Base-by-base conservation (phyloP, 306 rosid genomes). In the Cucumis melo region DNA sequence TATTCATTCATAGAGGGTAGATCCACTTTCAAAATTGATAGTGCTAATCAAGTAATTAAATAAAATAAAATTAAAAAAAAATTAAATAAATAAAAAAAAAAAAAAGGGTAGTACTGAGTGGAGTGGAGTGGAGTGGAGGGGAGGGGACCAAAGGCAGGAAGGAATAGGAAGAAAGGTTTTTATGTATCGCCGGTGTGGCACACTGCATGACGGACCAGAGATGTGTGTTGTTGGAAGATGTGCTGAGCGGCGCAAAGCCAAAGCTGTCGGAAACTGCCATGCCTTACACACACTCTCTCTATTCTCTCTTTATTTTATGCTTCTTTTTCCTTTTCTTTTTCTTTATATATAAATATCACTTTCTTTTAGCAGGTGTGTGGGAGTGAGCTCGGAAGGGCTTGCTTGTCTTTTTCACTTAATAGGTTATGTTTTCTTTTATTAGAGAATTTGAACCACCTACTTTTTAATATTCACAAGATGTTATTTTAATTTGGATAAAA, bases 201-300 rank as follows among this genome's bases (percentile, higher is more conserved):
- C 71, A 34, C 19, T 67, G 74, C 73, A 65, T 20, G 74, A 67
- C 74, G 74, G 74, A 67, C 55, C 74, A 41, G 19, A 15, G 19
- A 19, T 67, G 74, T 67, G 16, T 27, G 36, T 32, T 4, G 36
- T 71, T 48, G 76, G 59, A 15, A 27, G 42, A 59, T 24, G 76
- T 27, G 76, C 42, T 48, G 59, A 74, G 51, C 77, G 77, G 77
- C 77, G 77, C 77, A 53, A 54, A 34, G 62, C 50, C 62, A 55
- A 74, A 53, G 58, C 77, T 74, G 77, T 74, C 77, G 77, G 77
- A 51, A 74, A 55, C 64, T n/a, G 77, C 63, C 77, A 32, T 74
- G 77, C 19, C 54, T 48, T 24, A 12, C 32, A 53, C 77, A 51
- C 36, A 29, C 15, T 19, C 12, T 51, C 19, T 42, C 62, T 19